A percentile compares a stretch with the other conserved stretches of the same genome.
These are phyloP conservation scores for Entomortierella parvispora DNA, from an alignment of 192 early-diverging fungal genomes.

Conservation along the genomic window DNA sequence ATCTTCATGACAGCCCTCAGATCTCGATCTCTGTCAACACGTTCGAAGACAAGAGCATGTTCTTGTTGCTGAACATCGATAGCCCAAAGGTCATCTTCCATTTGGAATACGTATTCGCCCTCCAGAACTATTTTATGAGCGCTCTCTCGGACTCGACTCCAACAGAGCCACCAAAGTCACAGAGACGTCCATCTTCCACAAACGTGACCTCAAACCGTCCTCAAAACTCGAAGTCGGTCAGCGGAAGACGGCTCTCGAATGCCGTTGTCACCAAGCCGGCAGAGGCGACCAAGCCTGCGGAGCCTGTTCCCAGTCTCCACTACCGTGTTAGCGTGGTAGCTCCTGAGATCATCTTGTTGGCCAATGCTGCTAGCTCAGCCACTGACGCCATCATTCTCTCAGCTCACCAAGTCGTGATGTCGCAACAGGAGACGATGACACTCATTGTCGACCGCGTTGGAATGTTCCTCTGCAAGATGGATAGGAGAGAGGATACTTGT, in stretches of 20 bases:
- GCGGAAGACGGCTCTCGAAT: slow-evolving; percentile 14
- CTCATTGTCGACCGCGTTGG: slow-evolving; percentile 84
- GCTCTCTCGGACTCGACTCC: slow-evolving; percentile 53
- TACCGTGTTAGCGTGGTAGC: slow-evolving; percentile 83
- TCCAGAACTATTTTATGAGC: slow-evolving; percentile 81
- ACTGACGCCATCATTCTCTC: slow-evolving; percentile 94
- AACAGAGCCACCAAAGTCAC: neutral
- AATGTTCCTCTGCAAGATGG: slow-evolving; percentile 93
- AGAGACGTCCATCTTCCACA: slow-evolving; percentile 5
- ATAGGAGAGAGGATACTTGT: slow-evolving; percentile 79
- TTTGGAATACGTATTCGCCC: slow-evolving; percentile 85
- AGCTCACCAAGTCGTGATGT: slow-evolving; percentile 80
- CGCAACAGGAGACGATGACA: slow-evolving; percentile 81
- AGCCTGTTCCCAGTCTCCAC: slow-evolving; percentile 58
- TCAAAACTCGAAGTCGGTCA: slow-evolving; percentile 9
- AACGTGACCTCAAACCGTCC: slow-evolving; percentile 5
- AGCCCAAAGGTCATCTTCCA: slow-evolving; percentile 86
- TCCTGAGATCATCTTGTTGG: slow-evolving; percentile 88
- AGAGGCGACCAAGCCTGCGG: slow-evolving; percentile 35
- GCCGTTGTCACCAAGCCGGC: slow-evolving; percentile 10
- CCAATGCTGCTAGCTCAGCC: slow-evolving; percentile 69
- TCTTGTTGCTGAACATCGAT: slow-evolving; percentile 80
- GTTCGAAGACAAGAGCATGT: slow-evolving; percentile 56
- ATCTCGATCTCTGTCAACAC: slow-evolving; percentile 58
- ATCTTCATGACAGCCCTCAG: slow-evolving; percentile 70